Base-by-base conservation (phyloP, 331 rosid species). In the Spiraea crenata region DNA sequence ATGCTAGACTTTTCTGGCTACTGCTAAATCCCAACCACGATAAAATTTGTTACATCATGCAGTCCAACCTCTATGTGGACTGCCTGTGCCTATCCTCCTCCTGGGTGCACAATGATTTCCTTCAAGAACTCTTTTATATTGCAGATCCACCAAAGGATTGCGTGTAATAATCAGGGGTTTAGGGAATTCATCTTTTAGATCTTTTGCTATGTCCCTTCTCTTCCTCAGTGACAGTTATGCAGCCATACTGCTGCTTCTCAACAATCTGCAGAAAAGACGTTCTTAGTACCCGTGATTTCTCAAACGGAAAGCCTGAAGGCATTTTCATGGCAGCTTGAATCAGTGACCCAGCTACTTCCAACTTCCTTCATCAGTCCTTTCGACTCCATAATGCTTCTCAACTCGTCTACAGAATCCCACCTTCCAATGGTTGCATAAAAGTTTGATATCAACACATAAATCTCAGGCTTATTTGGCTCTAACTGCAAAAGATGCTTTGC, bases 361-460 rank as follows among this genome's bases (percentile, higher is more conserved):
- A 83, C 82, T 73, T 83, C 96, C 82, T 87, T 83, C 71, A 57
- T 57, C 75, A 83, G 69, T 44, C 90, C 87, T 69, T 85, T 85
- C 63, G 64, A 67, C 66, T 71, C 74, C 87, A 84, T 84, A 46
- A 61, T 51, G 45, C 80, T 73, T 81, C 93, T 85, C 69, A 85
- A 7, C 49, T 83, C 80, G 48, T 79, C 91, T n/a, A 82, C 93
- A 60, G 68, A 68, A 70, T 85, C 86, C 89, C 91, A 85, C 81
- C 76, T 87, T 65, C 82, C 90, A 79, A 69, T 69, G 49, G 87
- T 78, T 11, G 96, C 87, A 73, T 83, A 89, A 74, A 81, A 88
- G 40, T 88, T 88, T 25, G 90, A 88, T 56, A 78, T 39, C 67
- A 88, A 79, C n/a, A 85, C 85, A 59, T 77, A 25, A 70, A 66